These are phyloP conservation scores for Eucalyptus camaldulensis DNA, from an alignment of 345 rosid genomes.

Conservation along the genomic window DNA sequence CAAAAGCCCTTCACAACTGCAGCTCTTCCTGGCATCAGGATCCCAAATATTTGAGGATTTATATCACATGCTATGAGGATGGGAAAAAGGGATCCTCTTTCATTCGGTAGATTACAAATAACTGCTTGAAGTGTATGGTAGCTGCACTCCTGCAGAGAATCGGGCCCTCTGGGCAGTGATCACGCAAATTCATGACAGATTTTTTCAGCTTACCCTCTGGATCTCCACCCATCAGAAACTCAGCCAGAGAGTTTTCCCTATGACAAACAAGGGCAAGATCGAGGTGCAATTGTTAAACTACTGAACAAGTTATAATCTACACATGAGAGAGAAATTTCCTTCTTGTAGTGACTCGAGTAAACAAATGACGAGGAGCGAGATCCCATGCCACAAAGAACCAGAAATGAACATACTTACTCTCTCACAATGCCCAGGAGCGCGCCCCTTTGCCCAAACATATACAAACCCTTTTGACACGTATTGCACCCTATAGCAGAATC, in stretches of 20 bases:
- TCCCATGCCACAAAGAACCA: background rate
- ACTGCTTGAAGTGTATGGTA: background rate
- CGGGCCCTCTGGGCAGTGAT: background rate
- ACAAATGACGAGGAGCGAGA: background rate
- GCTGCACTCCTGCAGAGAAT: slow-evolving; percentile 6
- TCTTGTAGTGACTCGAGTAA: background rate
- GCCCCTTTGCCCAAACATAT: background rate
- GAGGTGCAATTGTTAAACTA: background rate
- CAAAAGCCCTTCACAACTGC: background rate
- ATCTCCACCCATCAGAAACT: slow-evolving; percentile 14
- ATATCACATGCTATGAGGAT: background rate
- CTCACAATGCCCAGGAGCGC: background rate
- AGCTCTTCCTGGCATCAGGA: background rate
- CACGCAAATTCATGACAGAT: slow-evolving; percentile 1
- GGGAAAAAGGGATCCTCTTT: slow-evolving; percentile 7
- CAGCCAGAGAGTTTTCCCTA: slow-evolving; percentile 5
- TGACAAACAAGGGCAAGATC: background rate
- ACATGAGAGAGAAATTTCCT: background rate
- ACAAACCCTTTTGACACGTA: background rate
- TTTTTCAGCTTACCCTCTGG: slow-evolving; percentile 8
- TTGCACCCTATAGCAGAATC: background rate
- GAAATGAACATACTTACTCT: background rate
- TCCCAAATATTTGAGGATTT: background rate
- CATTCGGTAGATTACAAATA: slow-evolving; percentile 10
- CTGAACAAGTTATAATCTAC: background rate